Conservation (phyloP, 1,139 yeast species). For the Yamadazyma jaroonii region DNA sequence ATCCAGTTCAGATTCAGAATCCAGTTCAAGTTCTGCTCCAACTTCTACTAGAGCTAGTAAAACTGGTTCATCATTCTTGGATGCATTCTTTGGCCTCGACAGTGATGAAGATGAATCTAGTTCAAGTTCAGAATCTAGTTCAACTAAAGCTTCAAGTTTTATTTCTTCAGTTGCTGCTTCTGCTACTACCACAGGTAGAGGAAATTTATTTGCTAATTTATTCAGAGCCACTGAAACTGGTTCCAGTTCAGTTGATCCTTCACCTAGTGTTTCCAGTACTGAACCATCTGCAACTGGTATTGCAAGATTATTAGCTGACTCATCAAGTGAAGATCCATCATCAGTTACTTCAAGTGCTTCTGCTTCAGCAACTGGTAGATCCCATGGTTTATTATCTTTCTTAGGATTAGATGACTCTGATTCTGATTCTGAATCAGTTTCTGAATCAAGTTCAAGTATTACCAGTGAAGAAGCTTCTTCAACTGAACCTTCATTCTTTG, state of each 20-base stretch:
- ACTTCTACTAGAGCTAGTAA: constrained; percentile 1
- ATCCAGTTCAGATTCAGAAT: no score
- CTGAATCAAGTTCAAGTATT: neutral
- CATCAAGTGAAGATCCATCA: constrained; percentile 1
- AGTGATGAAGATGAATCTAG: neutral
- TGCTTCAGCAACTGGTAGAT: constrained; percentile 1
- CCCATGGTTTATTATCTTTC: constrained; percentile 3
- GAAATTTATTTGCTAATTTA: constrained; percentile 4
- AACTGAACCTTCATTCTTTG: constrained; percentile 5
- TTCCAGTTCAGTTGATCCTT: constrained; percentile 3
- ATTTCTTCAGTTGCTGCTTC: constrained; percentile 2
- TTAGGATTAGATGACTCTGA: constrained; percentile 5
- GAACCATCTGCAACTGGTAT: constrained; percentile 5
- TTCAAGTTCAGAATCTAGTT: neutral
- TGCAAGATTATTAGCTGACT: constrained; percentile 1
- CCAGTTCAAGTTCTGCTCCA: constrained; percentile 7
- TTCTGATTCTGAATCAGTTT: constrained; percentile 4
- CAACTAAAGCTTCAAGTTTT: constrained; percentile 3
- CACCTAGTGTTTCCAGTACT: constrained; percentile 6
- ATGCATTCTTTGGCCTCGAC: constrained; percentile 3
- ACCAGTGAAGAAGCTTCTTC: constrained; percentile 3
- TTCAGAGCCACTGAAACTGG: neutral
- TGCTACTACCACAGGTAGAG: constrained; percentile 1
- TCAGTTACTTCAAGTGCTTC: constrained; percentile 3
- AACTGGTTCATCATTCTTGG: constrained; percentile 5